Conservation (phyloP, 768 basidiomycete species). For the Mycena amicta region DNA sequence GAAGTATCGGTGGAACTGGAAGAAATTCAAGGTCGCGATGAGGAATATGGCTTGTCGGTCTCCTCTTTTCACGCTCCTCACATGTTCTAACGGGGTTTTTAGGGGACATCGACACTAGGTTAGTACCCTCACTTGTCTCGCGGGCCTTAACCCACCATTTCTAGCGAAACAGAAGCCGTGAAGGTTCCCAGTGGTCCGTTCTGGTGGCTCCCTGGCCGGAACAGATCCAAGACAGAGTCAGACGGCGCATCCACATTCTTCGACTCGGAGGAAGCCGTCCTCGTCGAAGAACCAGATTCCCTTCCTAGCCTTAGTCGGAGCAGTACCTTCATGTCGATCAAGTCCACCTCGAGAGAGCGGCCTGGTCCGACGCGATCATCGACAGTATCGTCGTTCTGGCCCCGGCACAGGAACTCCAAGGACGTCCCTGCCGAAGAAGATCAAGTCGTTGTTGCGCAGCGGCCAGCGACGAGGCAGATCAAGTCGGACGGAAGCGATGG, state of each 20-base stretch:
- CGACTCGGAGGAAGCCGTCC: slow-evolving; percentile 5
- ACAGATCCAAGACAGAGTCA: slow-evolving; percentile 7
- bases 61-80: neutral
- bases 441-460: slow-evolving; percentile 23
- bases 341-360: slow-evolving; percentile 15
- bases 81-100: slow-evolving; percentile 4
- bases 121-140: too few relatives aligned
- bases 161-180: slow-evolving; percentile 57
- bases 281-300: slow-evolving; percentile 13
- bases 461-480: slow-evolving; percentile 31
- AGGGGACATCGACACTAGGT: slow-evolving; percentile 70
- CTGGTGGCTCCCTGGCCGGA: slow-evolving; percentile 19
- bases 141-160: too few relatives aligned
- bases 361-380: slow-evolving; percentile 28
- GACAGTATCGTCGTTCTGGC: slow-evolving; percentile 36
- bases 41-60: slow-evolving; percentile 79
- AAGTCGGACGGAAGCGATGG: slow-evolving; percentile 28
- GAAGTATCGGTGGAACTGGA: slow-evolving; percentile 82
- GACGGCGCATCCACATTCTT: neutral
- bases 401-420: slow-evolving; percentile 32
- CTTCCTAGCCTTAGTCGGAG: slow-evolving; percentile 1
- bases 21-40: slow-evolving; percentile 79
- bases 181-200: slow-evolving; percentile 39
- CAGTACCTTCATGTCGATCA: slow-evolving; percentile 6
- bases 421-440: slow-evolving; percentile 31